Base-by-base conservation (phyloP, 257 asterid species). In the Cinchona pubescens region DNA sequence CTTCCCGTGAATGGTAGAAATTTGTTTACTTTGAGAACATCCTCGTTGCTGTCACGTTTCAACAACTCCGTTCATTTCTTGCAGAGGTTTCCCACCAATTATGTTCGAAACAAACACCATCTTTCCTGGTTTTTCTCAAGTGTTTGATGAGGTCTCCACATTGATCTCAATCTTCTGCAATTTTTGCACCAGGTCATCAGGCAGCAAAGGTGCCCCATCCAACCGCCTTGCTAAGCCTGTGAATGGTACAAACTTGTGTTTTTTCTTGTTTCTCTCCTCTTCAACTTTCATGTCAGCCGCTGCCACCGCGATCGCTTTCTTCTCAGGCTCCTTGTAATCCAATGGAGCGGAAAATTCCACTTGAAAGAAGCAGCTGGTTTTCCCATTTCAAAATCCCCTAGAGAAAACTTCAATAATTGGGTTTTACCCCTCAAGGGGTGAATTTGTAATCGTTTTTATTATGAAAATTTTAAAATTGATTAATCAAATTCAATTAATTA, bases 1-100 rank as follows among this genome's bases (percentile, higher is more conserved):
- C 29, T 69, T 18, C 73, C 73, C 19, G 23, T 43, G 59, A 69
- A 46, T 65, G 25, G 79, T 79, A 80, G 29, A 61, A 40, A 65
- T 71, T 83, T 70, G 45, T 79, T 65, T 40, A 25, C 53, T 46
- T 69, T 27, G 40, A 37, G 7, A 37, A 5, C 48, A 7, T 9
- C 59, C 1, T 68, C n/a, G 11, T 7, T 64, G 46, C 18, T n/a
- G n/a, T n/a, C 45, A 40, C 8, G 45, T 40, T 40, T 40, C 45
- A 40, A 40, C 10, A 5, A 5, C 1, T 40, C 45, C 8, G 45
- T 64, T 32, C 46, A 64, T 64, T 30, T 1, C 25, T 30, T 35
- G n/a, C 2, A 4, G 23, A 12, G 38, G 1, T 32, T 19, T 30
- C 29, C 23, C 19, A 46, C 63, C 46, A 13, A n/a, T n/a, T n/a